A percentile compares a stretch with the other conserved stretches of the same genome.
These are phyloP conservation scores for Penicillium vulpinum DNA, from an alignment of 2,329 filamentous ascomycete species.

Conservation along the genomic window DNA sequence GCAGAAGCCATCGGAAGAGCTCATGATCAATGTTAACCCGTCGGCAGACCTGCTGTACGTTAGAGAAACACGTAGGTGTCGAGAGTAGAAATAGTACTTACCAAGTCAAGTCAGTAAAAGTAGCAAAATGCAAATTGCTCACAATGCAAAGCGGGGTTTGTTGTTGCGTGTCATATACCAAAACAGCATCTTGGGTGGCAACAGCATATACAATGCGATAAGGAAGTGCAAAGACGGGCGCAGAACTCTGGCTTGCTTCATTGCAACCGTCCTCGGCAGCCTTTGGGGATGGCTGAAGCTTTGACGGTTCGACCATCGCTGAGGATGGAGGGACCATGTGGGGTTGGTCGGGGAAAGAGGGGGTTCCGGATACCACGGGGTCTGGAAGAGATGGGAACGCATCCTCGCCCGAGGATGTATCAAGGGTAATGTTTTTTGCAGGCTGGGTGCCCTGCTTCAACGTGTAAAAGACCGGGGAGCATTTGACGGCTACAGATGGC, in stretches of 20 bases:
- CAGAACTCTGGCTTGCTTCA: conserved; percentile 56
- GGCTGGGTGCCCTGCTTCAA: conserved; percentile 66
- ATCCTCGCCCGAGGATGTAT: conserved; percentile 85
- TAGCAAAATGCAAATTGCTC: conserved; percentile 95
- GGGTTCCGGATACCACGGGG: conserved; percentile 63
- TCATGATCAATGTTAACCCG: conserved; percentile 79
- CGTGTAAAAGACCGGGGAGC: conserved; percentile 86
- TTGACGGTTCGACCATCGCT: conserved; percentile 49
- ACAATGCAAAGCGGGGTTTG: conserved; percentile 90
- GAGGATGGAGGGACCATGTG: conserved; percentile 77
- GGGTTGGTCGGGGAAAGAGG: conserved; percentile 38
- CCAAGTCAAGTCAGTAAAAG: conserved; percentile 96
- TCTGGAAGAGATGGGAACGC: conserved; percentile 82
- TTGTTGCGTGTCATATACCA: conserved; percentile 96
- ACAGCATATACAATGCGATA: conserved; percentile 97
- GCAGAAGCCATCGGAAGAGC: conserved; percentile 98
- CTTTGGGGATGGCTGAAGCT: conserved; percentile 56
- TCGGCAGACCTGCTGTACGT: conserved; percentile 65
- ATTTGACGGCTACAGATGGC: conserved; percentile 91
- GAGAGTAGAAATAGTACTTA: conserved; percentile 49
- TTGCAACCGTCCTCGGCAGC: conserved; percentile 51
- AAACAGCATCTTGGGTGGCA: conserved; percentile 90
- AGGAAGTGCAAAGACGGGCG: conserved; percentile 72
- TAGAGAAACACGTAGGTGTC: conserved; percentile 15
- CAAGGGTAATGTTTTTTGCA: conserved; percentile 89